Evolutionary conservation across 331 rosid species (phyloP), one percentile per base, ranked within the genome.

Genomic region (Acacia concinna): DNA sequence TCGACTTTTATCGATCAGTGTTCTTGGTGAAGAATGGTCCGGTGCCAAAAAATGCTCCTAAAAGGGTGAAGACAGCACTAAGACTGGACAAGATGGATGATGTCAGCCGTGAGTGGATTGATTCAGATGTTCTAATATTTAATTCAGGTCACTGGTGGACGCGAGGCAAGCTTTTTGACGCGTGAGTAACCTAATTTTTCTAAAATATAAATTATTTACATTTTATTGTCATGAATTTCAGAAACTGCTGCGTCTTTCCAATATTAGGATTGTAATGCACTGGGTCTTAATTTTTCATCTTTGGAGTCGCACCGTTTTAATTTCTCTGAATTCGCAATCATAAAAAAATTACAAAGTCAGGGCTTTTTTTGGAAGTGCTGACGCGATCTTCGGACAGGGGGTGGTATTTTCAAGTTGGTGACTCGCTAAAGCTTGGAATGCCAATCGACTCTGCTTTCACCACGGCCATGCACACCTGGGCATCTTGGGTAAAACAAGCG

Each of bases 101-200:
- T 67, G 87, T 85, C 52, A 91, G 97, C 82, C 83, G 60, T 60
- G 92, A 90, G 37, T 95, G 99, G 99, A 18, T 91, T 80, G 91
- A 93, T 82, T 91, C 98, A 6, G 99, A 95, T 88, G 63, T 95
- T 74, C 78, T 95, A 75, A 82, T 95, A 52, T 95, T 95, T 82
- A 91, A 95, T 68, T 87, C 99, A 1, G 97, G 99, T 67, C 94
- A 91, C 83, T 95, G 99, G 99, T 93, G 99, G 99, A 91, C 94
- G 6, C 43, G 82, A 62, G 90, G 85, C 59, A 93, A 91, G 74
- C 97, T 95, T 82, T 90, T 85, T 56, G 91, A 91, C 80, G 88
- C 90, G 98, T 95, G 79, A 92, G 97, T 90, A 49, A 8, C 78
- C 72, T 73, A 31, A 23, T 52, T 74, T 64, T 77, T 71, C 68